A percentile compares a stretch with the other conserved stretches of the same genome.
phyloP scores from a whole-genome alignment of 768 basidiomycete species.

The Lyophyllum decastes region DNA sequence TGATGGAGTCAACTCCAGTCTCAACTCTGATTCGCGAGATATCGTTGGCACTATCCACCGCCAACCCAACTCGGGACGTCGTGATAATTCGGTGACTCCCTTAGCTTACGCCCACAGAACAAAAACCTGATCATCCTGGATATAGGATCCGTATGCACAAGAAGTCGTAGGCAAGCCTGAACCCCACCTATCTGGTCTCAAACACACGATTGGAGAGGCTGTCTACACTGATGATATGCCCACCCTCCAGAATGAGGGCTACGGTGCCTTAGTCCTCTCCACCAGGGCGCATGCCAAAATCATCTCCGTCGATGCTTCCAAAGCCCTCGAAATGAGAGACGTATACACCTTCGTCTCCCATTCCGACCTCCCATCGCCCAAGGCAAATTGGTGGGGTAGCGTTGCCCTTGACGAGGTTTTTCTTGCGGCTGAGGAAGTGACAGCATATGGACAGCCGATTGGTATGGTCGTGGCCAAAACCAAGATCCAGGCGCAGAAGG shows the following conservation, averaged over 20 bases:
- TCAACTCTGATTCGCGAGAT: conserved; percentile 2
- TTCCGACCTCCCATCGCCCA: conserved; percentile 12
- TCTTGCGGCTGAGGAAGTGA: conserved; percentile 15
- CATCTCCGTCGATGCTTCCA: conserved; percentile 11
- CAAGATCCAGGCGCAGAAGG: conserved; percentile 14
- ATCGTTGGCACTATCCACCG: conserved; percentile 14
- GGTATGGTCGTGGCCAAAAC: conserved; percentile 16
- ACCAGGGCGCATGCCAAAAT: conserved; percentile 13
- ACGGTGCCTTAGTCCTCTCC: conserved; percentile 16
- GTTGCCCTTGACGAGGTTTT: conserved; percentile 15
- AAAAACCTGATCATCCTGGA: not conserved
- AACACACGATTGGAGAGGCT: conserved; percentile 15
- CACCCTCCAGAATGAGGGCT: conserved; percentile 8
- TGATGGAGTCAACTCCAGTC: not conserved
- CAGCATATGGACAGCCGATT: conserved; percentile 13
- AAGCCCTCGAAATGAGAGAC: conserved; percentile 14
- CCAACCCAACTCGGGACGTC: conserved; percentile 5
- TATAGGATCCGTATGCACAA: conserved; percentile 18
- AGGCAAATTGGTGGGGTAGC: conserved; percentile 16
- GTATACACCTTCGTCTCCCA: conserved; percentile 13
- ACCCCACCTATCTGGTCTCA: conserved; percentile 17
- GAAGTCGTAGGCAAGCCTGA: conserved; percentile 17
- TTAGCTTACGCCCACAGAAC: not conserved
- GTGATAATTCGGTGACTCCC: conserved; percentile 13
- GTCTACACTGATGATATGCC: conserved; percentile 19